Base-by-base conservation (phyloP, 148 eudicot genomes). In the Rhododendron vialii region DNA sequence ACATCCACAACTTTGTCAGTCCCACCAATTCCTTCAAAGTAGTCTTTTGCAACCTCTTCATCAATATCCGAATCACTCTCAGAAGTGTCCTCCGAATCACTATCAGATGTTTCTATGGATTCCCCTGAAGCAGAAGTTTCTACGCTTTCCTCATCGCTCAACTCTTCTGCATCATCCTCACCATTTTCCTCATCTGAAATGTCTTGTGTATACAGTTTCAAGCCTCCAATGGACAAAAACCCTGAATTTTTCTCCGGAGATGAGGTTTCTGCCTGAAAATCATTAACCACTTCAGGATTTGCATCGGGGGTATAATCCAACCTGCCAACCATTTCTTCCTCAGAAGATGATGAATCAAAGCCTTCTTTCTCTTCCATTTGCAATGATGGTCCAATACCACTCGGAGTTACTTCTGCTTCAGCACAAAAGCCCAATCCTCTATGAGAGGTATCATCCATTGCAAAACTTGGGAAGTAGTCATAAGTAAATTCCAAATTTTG, bases 31-130 rank as follows among this genome's bases (percentile, higher is more conserved):
- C 98, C 98, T 84, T 94, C 92, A 85, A 93, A 86, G 86, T 98
- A 98, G 91, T 98, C 99, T 81, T 88, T 88, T 89, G 96, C 97
- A 65, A 95, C 84, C 76, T 94, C 99, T n/a, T 94, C 98, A 83
- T 98, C 98, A 85, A 98, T 81, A 83, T 95, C 98, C 71, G 98
- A 94, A 81, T 88, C 97, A 84, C 91, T 90, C 41, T 92, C 92
- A 12, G 90, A 93, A 63, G 88, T 73, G 85, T 89, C 91, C 84
- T 91, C 92, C 35, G 94, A 93, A 87, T 91, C 96, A 89, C 95
- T 92, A 36, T 89, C 96, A 65, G 95, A 94, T 80, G 93, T 84
- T 83, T 79, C 95, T 81, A 92, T 78, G 2, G 89, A 86, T 84
- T 84, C 90, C 45, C 76, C 90, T 36, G 92, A 85, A 15, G 69